Base-by-base conservation (phyloP, 108 stramenopile genomes). In the Hondaea fermentalgiana region DNA sequence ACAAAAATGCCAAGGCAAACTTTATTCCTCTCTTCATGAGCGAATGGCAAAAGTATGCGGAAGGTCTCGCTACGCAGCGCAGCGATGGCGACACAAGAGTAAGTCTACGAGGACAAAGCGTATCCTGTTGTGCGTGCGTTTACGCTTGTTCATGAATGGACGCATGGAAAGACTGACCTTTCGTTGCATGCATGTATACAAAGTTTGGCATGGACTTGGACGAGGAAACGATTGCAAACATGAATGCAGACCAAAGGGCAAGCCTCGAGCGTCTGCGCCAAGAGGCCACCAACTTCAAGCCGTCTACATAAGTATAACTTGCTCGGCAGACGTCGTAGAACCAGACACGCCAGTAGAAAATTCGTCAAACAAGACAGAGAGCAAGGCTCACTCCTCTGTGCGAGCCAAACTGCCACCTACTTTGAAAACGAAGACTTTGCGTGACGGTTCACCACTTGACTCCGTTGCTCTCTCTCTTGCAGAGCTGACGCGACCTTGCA, bases 281-380 rank as follows among this genome's bases (percentile, higher is more conserved):
- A 53, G 76, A 83, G 76, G 76, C 76, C 3, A 69, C 64, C 64
- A 69, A 69, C 64, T 69, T 69, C 64, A 69, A 69, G 64, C 64
- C 55, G 8, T 57, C 55, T 14, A 14, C 55, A 8, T 57, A 16
- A 57, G 3, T 8, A 57, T 14, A 3, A 57, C 55, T 35, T 35
- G 35, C 35, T 35, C 35, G 35, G 35, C 35, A 35, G 2, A 35
- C 35, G 35, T 35, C 35, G 35, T 35, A 35, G 35, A 35, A 35
- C 35, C 35, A 35, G 35, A 35, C 35, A 0, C 35, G 35, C 2
- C 35, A 35, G 35, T 35, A 0, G 0, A 0, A 35, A 35, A 35
- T 35, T 35, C 35, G 35, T 35, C 35, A 35, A 35, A 35, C 35
- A 35, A 35, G 35, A 35, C 35, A 35, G 2, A 35, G 35, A 35